Conservation (phyloP, 495 filamentous ascomycete species). For the Neurospora africana region DNA sequence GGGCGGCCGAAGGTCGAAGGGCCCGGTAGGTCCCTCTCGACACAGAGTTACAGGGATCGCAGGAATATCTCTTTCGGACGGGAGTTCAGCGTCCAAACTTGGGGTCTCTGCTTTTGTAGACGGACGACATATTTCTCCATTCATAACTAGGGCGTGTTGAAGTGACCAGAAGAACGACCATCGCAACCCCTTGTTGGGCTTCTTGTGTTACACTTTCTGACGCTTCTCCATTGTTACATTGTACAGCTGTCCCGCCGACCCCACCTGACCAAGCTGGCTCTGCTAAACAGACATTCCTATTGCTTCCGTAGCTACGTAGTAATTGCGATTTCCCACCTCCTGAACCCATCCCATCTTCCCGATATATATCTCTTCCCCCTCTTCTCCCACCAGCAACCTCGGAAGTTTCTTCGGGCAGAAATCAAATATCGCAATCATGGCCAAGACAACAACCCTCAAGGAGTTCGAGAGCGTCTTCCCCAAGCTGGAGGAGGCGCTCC, state of each 20-base stretch:
- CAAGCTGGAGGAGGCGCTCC: conserved; percentile 63
- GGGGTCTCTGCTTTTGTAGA: background rate
- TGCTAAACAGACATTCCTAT: background rate
- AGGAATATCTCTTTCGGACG: background rate
- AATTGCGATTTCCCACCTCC: conserved; percentile 1
- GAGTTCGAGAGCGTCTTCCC: conserved; percentile 88
- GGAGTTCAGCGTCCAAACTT: background rate
- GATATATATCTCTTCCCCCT: background rate
- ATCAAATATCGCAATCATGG: conserved; percentile 34
- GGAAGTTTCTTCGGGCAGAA: background rate
- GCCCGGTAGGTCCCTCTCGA: background rate
- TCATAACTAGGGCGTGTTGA: background rate
- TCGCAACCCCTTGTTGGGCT: background rate
- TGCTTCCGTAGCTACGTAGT: conserved; percentile 1
- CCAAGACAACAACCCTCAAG: conserved; percentile 56
- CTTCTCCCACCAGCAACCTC: background rate
- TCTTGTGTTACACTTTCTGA: background rate
- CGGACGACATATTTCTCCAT: background rate
- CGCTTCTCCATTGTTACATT: background rate
- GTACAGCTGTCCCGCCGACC: background rate
- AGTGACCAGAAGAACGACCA: background rate
- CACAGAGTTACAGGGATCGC: background rate
- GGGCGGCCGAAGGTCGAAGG: background rate
- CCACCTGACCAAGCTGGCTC: background rate
- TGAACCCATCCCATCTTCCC: background rate